phyloP scores from a whole-genome alignment of 2,329 filamentous ascomycete genomes.

The Botrytis aclada region DNA sequence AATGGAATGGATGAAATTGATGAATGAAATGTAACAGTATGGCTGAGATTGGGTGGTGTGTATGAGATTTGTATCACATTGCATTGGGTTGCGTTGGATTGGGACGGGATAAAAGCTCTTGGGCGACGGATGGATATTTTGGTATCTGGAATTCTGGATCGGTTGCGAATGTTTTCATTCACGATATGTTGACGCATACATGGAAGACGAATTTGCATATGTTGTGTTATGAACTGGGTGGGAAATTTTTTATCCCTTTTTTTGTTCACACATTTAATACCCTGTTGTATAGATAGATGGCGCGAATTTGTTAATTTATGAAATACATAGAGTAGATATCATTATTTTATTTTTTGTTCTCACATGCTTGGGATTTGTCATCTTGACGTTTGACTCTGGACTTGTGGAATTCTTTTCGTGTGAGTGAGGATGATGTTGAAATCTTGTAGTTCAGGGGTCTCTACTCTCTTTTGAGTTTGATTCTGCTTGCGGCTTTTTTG shows the following conservation, averaged over 20 bases:
- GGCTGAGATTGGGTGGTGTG: neutral
- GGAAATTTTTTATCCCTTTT: neutral
- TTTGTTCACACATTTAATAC: neutral
- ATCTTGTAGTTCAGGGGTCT: no score
- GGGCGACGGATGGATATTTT: neutral
- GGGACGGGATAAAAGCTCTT: neutral
- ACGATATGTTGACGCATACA: neutral
- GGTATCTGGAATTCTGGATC: neutral
- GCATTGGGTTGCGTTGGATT: neutral
- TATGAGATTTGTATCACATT: neutral
- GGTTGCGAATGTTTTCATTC: neutral
- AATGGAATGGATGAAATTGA: neutral
- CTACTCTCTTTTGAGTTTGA: no score
- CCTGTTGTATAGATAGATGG: neutral
- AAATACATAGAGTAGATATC: neutral
- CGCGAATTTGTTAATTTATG: neutral
- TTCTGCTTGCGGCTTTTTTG: no score
- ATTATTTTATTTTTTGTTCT: no score
- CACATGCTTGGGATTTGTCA: no score
- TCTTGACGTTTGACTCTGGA: neutral
- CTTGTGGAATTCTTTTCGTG: neutral
- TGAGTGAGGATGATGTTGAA: no score
- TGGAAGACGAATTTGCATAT: neutral
- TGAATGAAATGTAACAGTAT: neutral
- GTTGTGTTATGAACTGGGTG: neutral